Evolutionary conservation across 2,329 filamentous ascomycete species (phyloP), one percentile per base, ranked within the genome.

Genomic region (Didymella exigua): DNA sequence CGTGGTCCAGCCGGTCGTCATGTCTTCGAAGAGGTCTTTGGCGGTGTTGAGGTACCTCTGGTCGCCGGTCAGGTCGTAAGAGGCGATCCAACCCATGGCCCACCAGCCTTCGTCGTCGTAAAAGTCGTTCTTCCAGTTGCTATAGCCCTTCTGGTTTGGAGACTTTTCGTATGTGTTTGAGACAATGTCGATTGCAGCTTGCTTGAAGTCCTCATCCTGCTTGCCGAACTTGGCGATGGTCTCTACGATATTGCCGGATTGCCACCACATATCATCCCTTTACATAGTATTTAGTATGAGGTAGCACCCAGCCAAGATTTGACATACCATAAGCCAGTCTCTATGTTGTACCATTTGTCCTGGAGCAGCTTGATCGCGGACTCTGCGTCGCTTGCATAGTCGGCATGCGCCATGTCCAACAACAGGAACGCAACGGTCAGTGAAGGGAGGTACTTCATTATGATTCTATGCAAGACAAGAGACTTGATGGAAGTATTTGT

Each of bases 31-130:
- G 51, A 87, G 79, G 29, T 76, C 69, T 49, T 78, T 77, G 8
- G 84, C 82, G 5, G 79, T 76, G 41, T 82, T 67, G 33, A 87
- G 80, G 59, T 84, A 87, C n/a, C 77, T 75, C 2, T 59, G 30
- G 38, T 86, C 75, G 3, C 75, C 72, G 0, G 84, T 84, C 14
- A 84, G 73, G 63, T 87, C 85, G 63, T 79, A 85, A 4, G 82
- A 76, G 21, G 81, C 78, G 48, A 87, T 81, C 77, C 84, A 81
- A 16, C 77, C 84, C 54, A 87, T 76, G 9, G 80, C 84, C 85
- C 85, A 87, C 85, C 85, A 87, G n/a, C 82, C 80, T 65, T 84
- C 81, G 62, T 87, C 85, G 58, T 87, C 85, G 59, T 84, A 85
- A 54, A 74, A 85, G 6, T 80, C 77, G 55, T 84, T 83, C 50